Percentiles rank a stretch among this genome's conserved stretches.
phyloP scores from a whole-genome alignment of 495 filamentous ascomycete species.

The Chaetomium fimeti region DNA sequence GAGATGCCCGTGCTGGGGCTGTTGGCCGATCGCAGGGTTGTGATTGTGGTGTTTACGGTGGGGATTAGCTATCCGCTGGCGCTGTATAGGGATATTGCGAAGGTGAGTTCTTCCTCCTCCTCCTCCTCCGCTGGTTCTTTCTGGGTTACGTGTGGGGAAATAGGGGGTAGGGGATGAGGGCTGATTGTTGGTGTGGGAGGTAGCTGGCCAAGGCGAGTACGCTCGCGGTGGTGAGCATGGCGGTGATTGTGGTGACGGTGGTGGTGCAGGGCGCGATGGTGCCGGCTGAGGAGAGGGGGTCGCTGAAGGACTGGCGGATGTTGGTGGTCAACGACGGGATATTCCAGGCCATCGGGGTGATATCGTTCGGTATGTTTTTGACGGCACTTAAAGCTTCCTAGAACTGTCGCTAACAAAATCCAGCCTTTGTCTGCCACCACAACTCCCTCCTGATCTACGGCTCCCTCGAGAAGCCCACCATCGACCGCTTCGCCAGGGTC shows the following conservation, averaged over 20 bases:
- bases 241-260: conserved; percentile 83
- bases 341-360: conserved; percentile 94
- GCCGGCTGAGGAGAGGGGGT: conserved; percentile 65
- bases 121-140: too few relatives aligned
- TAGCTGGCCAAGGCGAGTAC: conserved; percentile 94
- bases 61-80: conserved; percentile 89
- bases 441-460: conserved; percentile 97
- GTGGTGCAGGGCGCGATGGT: conserved; percentile 77
- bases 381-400: background rate
- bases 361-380: conserved; percentile 76
- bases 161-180: conserved; percentile 2
- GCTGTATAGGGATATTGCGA: conserved; percentile 94
- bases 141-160: background rate
- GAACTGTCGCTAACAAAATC: conserved; percentile 32
- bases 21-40: conserved; percentile 72
- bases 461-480: conserved; percentile 86
- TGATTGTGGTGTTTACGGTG: conserved; percentile 82
- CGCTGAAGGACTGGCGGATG: conserved; percentile 57
- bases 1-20: conserved; percentile 76
- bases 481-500: conserved; percentile 87
- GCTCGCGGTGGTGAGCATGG: conserved; percentile 87
- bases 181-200: background rate
- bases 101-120: conserved; percentile 58
- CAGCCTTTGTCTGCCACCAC: conserved; percentile 91
- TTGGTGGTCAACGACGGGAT: conserved; percentile 79